Percentiles rank a stretch among this genome's conserved stretches.
Conservation (phyloP, 805 yeast species). For the Brettanomyces sp. region DNA sequence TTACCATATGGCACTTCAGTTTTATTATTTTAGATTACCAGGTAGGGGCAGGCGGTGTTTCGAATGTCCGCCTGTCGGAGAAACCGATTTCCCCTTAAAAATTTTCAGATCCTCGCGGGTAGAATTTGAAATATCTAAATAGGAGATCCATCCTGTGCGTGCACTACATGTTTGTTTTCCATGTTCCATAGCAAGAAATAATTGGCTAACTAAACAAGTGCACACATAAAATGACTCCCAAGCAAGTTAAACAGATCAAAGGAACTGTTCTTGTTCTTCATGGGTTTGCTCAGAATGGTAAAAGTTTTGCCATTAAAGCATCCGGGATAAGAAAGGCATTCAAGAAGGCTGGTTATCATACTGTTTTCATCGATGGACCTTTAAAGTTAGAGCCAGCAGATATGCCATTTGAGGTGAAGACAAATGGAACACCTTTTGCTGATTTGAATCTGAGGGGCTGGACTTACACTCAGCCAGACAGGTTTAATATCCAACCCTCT, state of each 20-base stretch:
- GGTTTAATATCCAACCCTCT: slow-evolving; percentile 28
- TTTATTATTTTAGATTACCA: no score
- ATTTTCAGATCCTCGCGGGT: no score
- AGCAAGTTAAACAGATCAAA: slow-evolving; percentile 15
- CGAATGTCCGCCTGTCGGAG: no score
- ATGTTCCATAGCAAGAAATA: no score
- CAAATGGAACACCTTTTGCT: slow-evolving; percentile 32
- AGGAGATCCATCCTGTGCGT: no score
- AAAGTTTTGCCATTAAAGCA: slow-evolving; percentile 78
- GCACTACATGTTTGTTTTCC: no score
- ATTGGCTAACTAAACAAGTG: not conserved
- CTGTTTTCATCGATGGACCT: slow-evolving; percentile 78
- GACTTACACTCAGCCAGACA: slow-evolving; percentile 48
- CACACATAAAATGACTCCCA: slow-evolving; percentile 13
- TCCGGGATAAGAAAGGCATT: slow-evolving; percentile 79
- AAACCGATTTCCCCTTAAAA: no score
- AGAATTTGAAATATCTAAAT: no score
- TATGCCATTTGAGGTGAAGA: slow-evolving; percentile 54
- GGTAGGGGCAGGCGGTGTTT: no score
- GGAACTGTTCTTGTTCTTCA: slow-evolving; percentile 75
- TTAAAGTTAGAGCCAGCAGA: slow-evolving; percentile 54
- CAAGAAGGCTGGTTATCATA: slow-evolving; percentile 51
- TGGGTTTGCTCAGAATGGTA: slow-evolving; percentile 82
- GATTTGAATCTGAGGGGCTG: slow-evolving; percentile 44
- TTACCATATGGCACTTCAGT: no score